Evolutionary conservation across 2,329 filamentous ascomycete genomes (phyloP), one percentile per base, ranked within the genome.

Genomic region (Colletotrichum gloeosporioides): DNA sequence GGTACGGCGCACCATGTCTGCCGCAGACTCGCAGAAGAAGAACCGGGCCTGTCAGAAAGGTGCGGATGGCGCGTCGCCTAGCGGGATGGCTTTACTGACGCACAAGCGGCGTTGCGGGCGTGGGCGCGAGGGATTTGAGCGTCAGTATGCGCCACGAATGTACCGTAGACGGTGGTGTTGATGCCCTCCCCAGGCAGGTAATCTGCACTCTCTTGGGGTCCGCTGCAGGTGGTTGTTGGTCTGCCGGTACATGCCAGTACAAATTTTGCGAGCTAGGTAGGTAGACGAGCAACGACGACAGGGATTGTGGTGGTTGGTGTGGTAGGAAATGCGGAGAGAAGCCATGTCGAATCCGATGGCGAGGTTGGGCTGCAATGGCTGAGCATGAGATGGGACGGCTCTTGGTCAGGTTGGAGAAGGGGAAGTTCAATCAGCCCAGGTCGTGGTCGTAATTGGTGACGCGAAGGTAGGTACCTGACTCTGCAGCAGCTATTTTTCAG

Each of bases 171-270:
- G 71, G 53, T 66, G 44, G 63, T 44, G 49, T 29, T 63, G 44
- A 61, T 55, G 55, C 69, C 69, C 69, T 53, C n/a, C 44, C 44
- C 3, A 53, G 44, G 44, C 16, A 53, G 18, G 44, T 53, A 73
- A 63, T 29, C 44, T 71, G 59, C 67, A 63, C 31, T 32, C 61
- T 49, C 72, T 61, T 53, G 71, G 68, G 63, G 63, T 73, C 36
- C 31, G 69, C 59, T 64, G 69, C 73, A 39, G 73, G 68, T 71
- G 61, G 15, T 64, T 27, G 29, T 55, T 62, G 18, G 22, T 32
- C 27, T 53, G 69, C 57, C 55, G 69, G 69, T 75, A 68, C 70
- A 63, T 63, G 63, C 16, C 39, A 57, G 63, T 57, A 68, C 73
- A 44, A 63, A 25, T 39, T 53, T 68, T 32, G 32, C 72, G 18